Percentiles rank a stretch among this genome's conserved stretches.
phyloP scores from a whole-genome alignment of 495 filamentous ascomycete genomes.

The Penicillium taxi region DNA sequence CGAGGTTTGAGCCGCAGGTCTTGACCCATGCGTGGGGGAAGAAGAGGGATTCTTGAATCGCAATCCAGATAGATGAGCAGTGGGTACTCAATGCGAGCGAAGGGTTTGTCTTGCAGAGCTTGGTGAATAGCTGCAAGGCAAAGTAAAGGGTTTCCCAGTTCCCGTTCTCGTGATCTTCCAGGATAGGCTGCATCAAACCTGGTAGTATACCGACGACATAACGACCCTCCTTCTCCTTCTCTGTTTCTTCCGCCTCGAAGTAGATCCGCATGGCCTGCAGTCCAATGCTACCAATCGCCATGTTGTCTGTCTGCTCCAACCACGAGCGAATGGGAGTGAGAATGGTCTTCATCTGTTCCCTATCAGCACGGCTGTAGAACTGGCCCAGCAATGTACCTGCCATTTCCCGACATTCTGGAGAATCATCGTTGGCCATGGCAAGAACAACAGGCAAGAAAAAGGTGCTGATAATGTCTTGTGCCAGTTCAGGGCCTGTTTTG shows the following conservation, averaged over 20 bases:
- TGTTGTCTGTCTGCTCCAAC: constrained; percentile 63
- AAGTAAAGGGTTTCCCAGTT: constrained; percentile 78
- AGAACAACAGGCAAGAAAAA: constrained; percentile 85
- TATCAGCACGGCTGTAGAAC: constrained; percentile 70
- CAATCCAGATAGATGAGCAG: constrained; percentile 54
- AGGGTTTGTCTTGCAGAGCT: constrained; percentile 60
- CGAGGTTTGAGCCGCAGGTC: constrained; percentile 63
- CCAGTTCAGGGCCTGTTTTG: constrained; percentile 70
- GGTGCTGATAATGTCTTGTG: constrained; percentile 70
- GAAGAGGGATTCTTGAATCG: constrained; percentile 56
- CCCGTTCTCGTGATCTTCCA: constrained; percentile 39
- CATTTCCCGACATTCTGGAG: constrained; percentile 75
- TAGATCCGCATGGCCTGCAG: constrained; percentile 76
- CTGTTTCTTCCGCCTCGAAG: constrained; percentile 59
- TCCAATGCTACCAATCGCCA: constrained; percentile 59
- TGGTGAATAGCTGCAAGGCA: constrained; percentile 58
- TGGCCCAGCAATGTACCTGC: constrained; percentile 71
- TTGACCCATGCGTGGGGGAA: constrained; percentile 72
- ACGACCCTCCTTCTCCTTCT: constrained; percentile 54
- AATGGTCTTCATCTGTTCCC: constrained; percentile 60
- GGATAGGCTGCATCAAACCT: constrained; percentile 41
- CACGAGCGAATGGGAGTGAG: constrained; percentile 63
- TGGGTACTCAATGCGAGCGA: constrained; percentile 49
- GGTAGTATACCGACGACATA: constrained; percentile 38
- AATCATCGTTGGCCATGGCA: constrained; percentile 80